A percentile compares a stretch with the other conserved stretches of the same genome.
These are phyloP conservation scores for Naematelia aurantialba DNA, from an alignment of 768 basidiomycete species.

Conservation along the genomic window DNA sequence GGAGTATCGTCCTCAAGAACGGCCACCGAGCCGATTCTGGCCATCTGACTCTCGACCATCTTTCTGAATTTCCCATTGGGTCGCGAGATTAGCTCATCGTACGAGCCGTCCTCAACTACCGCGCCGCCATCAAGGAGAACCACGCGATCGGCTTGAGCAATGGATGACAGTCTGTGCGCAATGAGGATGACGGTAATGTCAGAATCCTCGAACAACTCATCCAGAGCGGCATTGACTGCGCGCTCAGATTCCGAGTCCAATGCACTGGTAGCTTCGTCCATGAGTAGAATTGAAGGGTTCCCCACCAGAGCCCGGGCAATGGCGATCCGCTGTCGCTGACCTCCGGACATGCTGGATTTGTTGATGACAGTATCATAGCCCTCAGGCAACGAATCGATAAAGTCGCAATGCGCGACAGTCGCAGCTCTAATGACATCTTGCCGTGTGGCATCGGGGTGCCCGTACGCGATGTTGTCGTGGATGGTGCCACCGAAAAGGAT, in stretches of 20 bases:
- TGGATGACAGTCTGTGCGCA: constrained; percentile 82
- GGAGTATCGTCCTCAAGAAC: constrained; percentile 7
- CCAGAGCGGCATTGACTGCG: constrained; percentile 80
- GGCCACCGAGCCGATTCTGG: constrained; percentile 30
- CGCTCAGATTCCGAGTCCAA: constrained; percentile 36
- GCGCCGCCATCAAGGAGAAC: constrained; percentile 66
- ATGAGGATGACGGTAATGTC: constrained; percentile 84
- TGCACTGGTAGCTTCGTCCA: constrained; percentile 74
- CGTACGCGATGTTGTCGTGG: constrained; percentile 87
- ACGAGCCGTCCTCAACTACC: constrained; percentile 41
- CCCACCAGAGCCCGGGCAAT: constrained; percentile 87
- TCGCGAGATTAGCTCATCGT: constrained; percentile 34
- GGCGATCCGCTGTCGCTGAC: constrained; percentile 61
- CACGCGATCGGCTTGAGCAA: constrained; percentile 81
- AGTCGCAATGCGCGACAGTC: constrained; percentile 87
- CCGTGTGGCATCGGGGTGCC: constrained; percentile 62
- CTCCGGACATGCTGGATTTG: constrained; percentile 56
- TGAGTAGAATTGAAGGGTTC: constrained; percentile 76
- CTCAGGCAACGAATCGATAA: constrained; percentile 84
- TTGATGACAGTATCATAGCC: constrained; percentile 85
- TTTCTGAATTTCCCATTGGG: constrained; percentile 39
- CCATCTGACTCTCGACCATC: constrained; percentile 45
- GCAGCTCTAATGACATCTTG: constrained; percentile 82
- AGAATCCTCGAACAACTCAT: constrained; percentile 71
- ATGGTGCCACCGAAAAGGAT: constrained; percentile 87